Conservation (phyloP, 1,284 basidiomycete species). For the Bjerkandera adusta region DNA sequence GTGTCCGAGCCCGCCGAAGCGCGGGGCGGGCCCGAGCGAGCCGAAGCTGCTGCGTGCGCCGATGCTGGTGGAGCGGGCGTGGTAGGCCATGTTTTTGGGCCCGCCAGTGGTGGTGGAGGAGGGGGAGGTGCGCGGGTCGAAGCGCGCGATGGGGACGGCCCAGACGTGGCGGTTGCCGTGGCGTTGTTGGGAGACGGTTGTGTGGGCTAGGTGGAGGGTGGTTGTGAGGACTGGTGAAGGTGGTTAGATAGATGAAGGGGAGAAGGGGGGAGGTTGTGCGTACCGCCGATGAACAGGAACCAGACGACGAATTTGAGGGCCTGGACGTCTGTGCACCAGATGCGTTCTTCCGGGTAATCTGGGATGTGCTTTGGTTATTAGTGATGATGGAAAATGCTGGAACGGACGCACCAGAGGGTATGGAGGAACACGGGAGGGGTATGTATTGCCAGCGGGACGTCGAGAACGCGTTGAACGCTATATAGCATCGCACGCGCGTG, state of each 20-base stretch:
- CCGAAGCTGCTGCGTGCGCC: too few relatives aligned
- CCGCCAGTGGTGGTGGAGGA: too few relatives aligned
- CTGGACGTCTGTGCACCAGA: constrained; percentile 54
- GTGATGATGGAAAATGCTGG: neutral
- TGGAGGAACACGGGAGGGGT: constrained; percentile 44
- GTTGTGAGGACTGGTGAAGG: constrained; percentile 42
- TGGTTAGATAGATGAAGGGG: constrained; percentile 1
- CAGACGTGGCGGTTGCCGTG: constrained; percentile 51
- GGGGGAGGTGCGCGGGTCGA: constrained; percentile 30
- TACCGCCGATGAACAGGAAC: constrained; percentile 53
- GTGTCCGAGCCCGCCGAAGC: too few relatives aligned
- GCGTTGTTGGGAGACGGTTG: constrained; percentile 39
- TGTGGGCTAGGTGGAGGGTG: constrained; percentile 40
- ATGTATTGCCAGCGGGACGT: constrained; percentile 51
- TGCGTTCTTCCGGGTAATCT: constrained; percentile 45
- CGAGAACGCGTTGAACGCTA: constrained; percentile 54
- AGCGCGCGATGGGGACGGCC: constrained; percentile 48
- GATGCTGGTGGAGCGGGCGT: neutral
- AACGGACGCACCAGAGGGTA: constrained; percentile 40
- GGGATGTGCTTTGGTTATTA: neutral
- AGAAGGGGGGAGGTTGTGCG: constrained; percentile 18
- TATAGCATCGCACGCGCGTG: too few relatives aligned
- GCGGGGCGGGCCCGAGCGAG: too few relatives aligned
- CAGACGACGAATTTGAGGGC: constrained; percentile 56
- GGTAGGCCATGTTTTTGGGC: constrained; percentile 1